Evolutionary conservation across 2,329 filamentous ascomycete species (phyloP).

Genomic region (Trichoderma simmonsii): DNA sequence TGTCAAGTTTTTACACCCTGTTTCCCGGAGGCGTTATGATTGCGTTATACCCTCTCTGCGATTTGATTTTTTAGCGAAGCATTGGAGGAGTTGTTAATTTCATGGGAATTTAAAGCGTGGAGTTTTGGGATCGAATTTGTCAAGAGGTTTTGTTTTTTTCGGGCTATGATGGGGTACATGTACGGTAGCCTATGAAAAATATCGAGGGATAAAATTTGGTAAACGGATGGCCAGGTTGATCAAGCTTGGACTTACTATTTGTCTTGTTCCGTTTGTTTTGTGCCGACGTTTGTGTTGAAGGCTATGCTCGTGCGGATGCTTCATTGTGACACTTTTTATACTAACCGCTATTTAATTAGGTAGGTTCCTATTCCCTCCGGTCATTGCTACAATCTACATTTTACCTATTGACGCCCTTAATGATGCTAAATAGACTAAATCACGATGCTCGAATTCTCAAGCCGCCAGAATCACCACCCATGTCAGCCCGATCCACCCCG

Average conservation of each 20-base stretch:
- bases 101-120: not conserved
- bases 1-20: not conserved
- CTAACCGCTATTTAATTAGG: not conserved
- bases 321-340: not conserved
- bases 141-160: not conserved
- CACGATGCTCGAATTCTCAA: not conserved
- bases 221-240: not conserved
- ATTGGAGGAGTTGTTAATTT: not conserved
- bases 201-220: not conserved
- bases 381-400: not conserved
- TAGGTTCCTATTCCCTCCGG: not conserved
- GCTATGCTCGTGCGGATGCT: not conserved
- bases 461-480: not conserved
- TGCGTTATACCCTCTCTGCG: not conserved
- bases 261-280: not conserved
- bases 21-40: constrained; percentile 1
- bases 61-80: constrained; percentile 7
- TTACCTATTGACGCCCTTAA: not conserved
- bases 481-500: not conserved
- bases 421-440: not conserved
- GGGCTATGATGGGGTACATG: not conserved
- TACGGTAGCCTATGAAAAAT: not conserved
- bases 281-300: not conserved
- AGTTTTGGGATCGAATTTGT: not conserved
- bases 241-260: not conserved